A percentile compares a stretch with the other conserved stretches of the same genome.
These are phyloP conservation scores for Echinosophora koreensis DNA, from an alignment of 306 rosid species.

Conservation along the genomic window DNA sequence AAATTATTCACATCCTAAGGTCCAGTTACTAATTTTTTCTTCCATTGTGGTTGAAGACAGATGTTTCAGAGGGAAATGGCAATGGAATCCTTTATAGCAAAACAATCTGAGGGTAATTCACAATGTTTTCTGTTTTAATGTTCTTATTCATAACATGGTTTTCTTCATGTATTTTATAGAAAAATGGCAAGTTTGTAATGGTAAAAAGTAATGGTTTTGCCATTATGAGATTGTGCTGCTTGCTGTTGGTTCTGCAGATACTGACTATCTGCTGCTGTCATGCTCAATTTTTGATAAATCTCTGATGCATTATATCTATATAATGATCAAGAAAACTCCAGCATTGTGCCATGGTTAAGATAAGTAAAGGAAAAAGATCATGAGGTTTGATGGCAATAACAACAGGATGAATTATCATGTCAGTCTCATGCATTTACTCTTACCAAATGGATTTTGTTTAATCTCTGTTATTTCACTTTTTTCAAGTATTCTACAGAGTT, in stretches of 20 bases:
- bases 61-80: slow-evolving; percentile 56
- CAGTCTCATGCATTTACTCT: not conserved
- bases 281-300: not conserved
- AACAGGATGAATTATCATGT: not conserved
- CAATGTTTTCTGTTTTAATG: not conserved
- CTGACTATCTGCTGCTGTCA: not conserved
- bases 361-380: not conserved
- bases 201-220: not conserved
- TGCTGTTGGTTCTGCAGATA: not conserved
- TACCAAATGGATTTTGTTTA: not conserved
- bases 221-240: not conserved
- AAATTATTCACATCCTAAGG: not conserved
- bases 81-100: slow-evolving; percentile 44
- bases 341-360: not conserved
- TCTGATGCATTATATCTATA: not conserved
- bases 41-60: slow-evolving; percentile 72
- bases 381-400: not conserved
- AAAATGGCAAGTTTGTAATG: not conserved
- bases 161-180: not conserved
- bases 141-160: not conserved
- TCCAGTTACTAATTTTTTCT: slow-evolving; percentile 37
- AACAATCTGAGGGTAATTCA: slow-evolving; percentile 50
- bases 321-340: not conserved
- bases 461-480: not conserved
- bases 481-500: not conserved